phyloP scores from a whole-genome alignment of 1,284 basidiomycete species.

The Sporisorium graminicola region DNA sequence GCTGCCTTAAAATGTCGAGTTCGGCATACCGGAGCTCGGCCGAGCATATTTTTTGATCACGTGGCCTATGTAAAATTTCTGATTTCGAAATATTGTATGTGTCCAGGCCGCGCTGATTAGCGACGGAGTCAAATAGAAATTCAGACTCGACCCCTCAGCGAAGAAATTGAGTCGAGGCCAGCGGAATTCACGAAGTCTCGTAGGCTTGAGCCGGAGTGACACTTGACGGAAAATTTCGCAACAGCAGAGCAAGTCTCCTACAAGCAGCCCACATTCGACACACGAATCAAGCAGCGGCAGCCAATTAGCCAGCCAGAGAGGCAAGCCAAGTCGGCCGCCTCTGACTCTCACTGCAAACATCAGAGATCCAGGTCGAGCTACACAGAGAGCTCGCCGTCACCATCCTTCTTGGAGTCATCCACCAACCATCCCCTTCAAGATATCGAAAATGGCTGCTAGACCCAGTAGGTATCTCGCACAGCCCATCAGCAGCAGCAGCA shows the following conservation, averaged over 20 bases:
- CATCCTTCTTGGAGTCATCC: conserved; percentile 54
- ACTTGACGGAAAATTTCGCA: not conserved
- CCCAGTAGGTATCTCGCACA: conserved; percentile 53
- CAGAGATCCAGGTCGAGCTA: conserved; percentile 25
- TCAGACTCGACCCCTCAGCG: not conserved
- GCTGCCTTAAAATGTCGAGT: not conserved
- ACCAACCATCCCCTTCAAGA: conserved; percentile 58
- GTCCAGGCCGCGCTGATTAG: no score
- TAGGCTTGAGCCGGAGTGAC: not conserved
- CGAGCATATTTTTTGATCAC: not conserved
- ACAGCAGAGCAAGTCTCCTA: conserved; percentile 19
- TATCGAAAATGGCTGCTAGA: conserved; percentile 63
- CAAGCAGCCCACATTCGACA: not conserved
- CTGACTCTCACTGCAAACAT: not conserved
- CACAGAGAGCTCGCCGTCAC: conserved; percentile 41
- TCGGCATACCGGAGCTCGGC: not conserved
- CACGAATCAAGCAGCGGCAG: not conserved
- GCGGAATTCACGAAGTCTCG: not conserved
- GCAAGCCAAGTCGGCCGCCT: not conserved
- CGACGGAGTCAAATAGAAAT: not conserved
- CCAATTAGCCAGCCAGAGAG: not conserved
- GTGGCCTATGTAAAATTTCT: not conserved
- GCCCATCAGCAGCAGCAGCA: conserved; percentile 21
- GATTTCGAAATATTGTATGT: not conserved
- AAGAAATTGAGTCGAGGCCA: not conserved